Percentiles rank a stretch among this genome's conserved stretches.
These are phyloP conservation scores for Monotropa hypopitys DNA, from an alignment of 179 eudicot species.

Conservation along the genomic window DNA sequence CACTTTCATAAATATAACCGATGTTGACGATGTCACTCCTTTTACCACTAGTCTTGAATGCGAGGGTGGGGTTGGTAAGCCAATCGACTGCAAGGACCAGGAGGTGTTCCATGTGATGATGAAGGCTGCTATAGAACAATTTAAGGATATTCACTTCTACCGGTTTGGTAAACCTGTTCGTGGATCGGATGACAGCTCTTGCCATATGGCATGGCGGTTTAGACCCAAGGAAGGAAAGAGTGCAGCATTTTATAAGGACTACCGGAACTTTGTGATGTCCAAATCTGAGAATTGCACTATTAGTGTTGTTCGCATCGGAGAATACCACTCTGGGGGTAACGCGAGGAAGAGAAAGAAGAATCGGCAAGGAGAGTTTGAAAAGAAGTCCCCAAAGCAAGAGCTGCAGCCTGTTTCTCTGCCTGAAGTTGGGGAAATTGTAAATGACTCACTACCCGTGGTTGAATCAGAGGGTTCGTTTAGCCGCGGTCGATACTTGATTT, in stretches of 20 bases:
- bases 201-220: slow-evolving; percentile 98
- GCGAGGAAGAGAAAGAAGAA: slow-evolving; percentile 69
- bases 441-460: slow-evolving; percentile 69
- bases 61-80: slow-evolving; percentile 43
- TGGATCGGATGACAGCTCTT: slow-evolving; percentile 51
- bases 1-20: slow-evolving; percentile 34
- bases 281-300: slow-evolving; percentile 54
- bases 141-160: slow-evolving; percentile 71
- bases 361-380: slow-evolving; percentile 51
- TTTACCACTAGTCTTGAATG: slow-evolving; percentile 26
- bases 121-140: slow-evolving; percentile 85
- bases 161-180: slow-evolving; percentile 74
- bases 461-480: slow-evolving; percentile 63
- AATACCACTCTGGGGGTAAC: slow-evolving; percentile 73
- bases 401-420: slow-evolving; percentile 28
- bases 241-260: slow-evolving; percentile 58
- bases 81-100: slow-evolving; percentile 74
- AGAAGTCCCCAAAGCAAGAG: slow-evolving; percentile 24
- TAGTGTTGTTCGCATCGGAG: slow-evolving; percentile 55
- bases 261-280: slow-evolving; percentile 47
- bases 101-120: slow-evolving; percentile 82
- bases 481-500: slow-evolving; percentile 54
- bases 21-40: neutral
- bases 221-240: slow-evolving; percentile 89
- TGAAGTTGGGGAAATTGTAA: slow-evolving; percentile 62